Base-by-base conservation (phyloP, 345 rosid genomes). In the Raphanus raphanistrum region DNA sequence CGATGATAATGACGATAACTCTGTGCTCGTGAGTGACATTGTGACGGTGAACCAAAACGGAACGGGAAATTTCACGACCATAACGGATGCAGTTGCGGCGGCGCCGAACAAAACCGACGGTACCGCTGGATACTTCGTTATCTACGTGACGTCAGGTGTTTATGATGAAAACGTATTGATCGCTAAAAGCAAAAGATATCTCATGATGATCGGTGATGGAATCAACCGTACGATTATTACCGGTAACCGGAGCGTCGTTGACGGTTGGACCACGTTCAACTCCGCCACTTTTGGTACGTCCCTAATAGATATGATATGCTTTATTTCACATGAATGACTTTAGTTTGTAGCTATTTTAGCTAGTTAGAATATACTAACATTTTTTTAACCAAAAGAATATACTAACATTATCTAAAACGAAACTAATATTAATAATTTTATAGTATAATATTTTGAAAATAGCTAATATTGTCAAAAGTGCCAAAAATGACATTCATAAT, bases 201-300 rank as follows among this genome's bases (percentile, higher is more conserved):
- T 95, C 35, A 90, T 92, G 95, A 92, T 95, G 82, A 79, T 92
- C 2, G 99, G 98, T 6, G 99, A 88, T 3, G 99, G 98, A 12
- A 92, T 95, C 66, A 88, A 89, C 76, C 88, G 79, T 59, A 95
- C 99, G 2, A 70, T 95, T 13, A 85, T 95, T 52, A 90, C 96
- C 5, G 97, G 99, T 50, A 90, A 90, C 73, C 90, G 92, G 8
- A 95, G 85, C 74, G 90, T 87, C 5, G 92, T 72, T 13, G 98
- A 91, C 36, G 92, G 90, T 8, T 92, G 96, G 99, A 90, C 91
- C 35, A 94, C 97, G 16, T 92, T 92, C 80, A 88, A 90, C 70
- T 94, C 99, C 32, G 96, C 97, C 8, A 90, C 99, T 55, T 92
- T 90, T 75, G 83, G 83, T 79, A 79, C 59, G 82, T 63, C 48